Evolutionary conservation across 306 rosid species (phyloP).

Genomic region (Begonia peltatifolia): DNA sequence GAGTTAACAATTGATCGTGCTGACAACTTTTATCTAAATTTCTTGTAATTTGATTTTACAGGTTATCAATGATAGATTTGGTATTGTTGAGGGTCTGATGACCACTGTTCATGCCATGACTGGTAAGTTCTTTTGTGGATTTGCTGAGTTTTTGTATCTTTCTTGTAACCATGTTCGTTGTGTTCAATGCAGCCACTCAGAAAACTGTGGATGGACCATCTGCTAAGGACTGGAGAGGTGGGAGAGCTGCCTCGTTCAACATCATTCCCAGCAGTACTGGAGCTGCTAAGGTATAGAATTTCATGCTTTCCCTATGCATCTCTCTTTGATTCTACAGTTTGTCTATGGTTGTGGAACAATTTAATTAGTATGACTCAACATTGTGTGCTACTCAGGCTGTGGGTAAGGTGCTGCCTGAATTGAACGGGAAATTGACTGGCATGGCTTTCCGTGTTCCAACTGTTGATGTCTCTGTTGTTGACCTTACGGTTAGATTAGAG

Average conservation of each 20-base stretch:
- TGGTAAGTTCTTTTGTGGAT: conserved; percentile 28
- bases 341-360: background rate
- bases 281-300: conserved; percentile 79
- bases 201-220: conserved; percentile 99
- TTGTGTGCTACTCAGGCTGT: conserved; percentile 30
- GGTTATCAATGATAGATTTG: conserved; percentile 85
- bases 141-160: background rate
- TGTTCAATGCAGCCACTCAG: conserved; percentile 55
- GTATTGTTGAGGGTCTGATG: conserved; percentile 97
- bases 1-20: too few relatives aligned
- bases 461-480: conserved; percentile 69
- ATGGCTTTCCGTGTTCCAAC: conserved; percentile 79
- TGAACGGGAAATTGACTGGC: conserved; percentile 77
- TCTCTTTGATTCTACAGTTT: background rate
- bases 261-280: conserved; percentile 99
- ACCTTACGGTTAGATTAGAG: conserved; percentile 57
- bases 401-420: conserved; percentile 53
- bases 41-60: conserved; percentile 3
- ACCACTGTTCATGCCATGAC: conserved; percentile 88
- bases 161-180: background rate
- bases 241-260: conserved; percentile 98
- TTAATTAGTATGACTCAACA: background rate
- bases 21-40: background rate
- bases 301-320: background rate
- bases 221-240: conserved; percentile 98